Evolutionary conservation across 1,284 basidiomycete species (phyloP), one percentile per base, ranked within the genome.

Genomic region (Lentinus polychrous): DNA sequence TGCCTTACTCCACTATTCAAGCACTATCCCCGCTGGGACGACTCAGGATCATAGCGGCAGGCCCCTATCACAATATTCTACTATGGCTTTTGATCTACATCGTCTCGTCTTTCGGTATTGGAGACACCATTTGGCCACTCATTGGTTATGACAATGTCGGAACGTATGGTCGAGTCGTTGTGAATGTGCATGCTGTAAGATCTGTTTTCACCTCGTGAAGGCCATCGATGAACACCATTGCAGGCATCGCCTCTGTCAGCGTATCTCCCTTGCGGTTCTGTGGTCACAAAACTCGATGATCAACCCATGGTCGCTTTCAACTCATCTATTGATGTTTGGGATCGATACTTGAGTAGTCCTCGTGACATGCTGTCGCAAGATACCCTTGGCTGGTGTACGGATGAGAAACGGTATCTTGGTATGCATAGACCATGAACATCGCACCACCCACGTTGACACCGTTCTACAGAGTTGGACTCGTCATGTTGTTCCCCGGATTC

Each of bases 21-120:
- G 60, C 62, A 2, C 58, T 80, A 2, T 51, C 64, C 8, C 64
- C 72, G 0, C 62, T 61, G 11, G 65, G 72, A 3, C 75, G 76
- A 23, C 61, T 79, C 6, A 74, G 81, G 11, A 70, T 90, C 39
- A 69, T 79, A 31, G 71, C 80, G 14, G 77, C 79, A 2, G 87
- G 86, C 5, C 79, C 85, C 8, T 84, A 79, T 54, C 86, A 90
- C 57, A 90, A 90, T 48, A 44, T 65, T 0, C 10, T 62, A 22
- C 51, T 63, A 31, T 66, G 52, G 48, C 41, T 55, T 2, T 15
- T 57, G 24, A 46, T 68, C 20, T 20, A 52, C 8, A 7, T 32
- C 8, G n/a, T 45, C 34, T 32, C 45, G 2, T 27, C 14, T 17
- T 27, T 50, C 11, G 45, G 48, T 8, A 14, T 54, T 41, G 55